Base-by-base conservation (phyloP, 1,284 basidiomycete genomes). In the Tilletiopsis washingtonensis region DNA sequence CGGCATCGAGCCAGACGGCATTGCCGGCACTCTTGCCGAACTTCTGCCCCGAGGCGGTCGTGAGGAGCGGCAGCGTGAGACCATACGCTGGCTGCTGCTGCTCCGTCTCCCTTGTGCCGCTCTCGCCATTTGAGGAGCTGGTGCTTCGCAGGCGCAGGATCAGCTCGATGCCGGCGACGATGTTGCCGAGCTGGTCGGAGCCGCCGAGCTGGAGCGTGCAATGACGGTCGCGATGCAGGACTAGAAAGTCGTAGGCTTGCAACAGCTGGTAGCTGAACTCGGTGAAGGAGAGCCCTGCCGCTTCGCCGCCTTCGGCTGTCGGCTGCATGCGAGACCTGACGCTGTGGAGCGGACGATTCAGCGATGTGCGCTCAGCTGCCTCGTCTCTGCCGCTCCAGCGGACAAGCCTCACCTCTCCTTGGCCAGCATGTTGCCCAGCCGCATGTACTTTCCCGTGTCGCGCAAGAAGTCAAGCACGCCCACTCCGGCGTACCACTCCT, bases 101-200 rank as follows among this genome's bases (percentile, higher is more conserved):
- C 23, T 61, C 44, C 2, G 44, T 37, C 21, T 45, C 12, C 57
- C 48, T 60, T 53, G 9, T 61, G 59, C 9, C 32, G 59, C 62
- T 45, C 17, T 64, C 57, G n/a, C n/a, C n/a, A n/a, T n/a, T n/a
- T n/a, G n/a, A n/a, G 12, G 61, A 55, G 40, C 64, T 40, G 38
- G 47, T 14, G 40, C 38, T n/a, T 50, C 45, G 2, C 49, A 12
- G 11, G 7, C 82, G 81, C 49, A 81, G 80, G 62, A 96, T 91
- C 40, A 96, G 79, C 51, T 96, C 89, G 27, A 94, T 79, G 4
- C 91, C 91, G 6, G 88, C 86, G 19, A 90, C 77, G 57, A 98
- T 96, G 72, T 98, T 98, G n/a, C 94, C 93, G 84, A 91, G 91
- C 74, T 99, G 94, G 74, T 99, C 94, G 0, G 87, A 90, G 3